Base-by-base conservation (phyloP, 2,329 filamentous ascomycete genomes). In the Fusarium sp. region DNA sequence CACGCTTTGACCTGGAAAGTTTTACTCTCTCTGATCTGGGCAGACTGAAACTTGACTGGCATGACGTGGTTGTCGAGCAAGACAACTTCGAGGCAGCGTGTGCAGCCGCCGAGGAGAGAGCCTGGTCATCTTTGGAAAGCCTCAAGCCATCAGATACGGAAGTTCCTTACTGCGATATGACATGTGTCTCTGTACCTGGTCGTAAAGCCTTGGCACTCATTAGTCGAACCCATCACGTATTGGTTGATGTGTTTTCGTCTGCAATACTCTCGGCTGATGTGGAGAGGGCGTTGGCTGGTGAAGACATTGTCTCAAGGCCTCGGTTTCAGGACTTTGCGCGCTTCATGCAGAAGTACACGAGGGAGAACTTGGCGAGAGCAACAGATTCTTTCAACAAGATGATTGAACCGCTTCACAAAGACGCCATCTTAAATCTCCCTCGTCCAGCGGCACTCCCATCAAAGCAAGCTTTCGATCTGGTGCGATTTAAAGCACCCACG, bases 341-440 rank as follows among this genome's bases (percentile, higher is more conserved):
- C 42, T 44, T 44, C 42, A 44, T 44, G 42, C 42, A 44, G 42
- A 44, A 44, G n/a, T 24, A 44, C 8, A 18, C 42, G 0, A 12
- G 1, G 11, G 42, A 44, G 42, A 44, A 44, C 0, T 1, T 44
- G 42, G 42, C 15, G 42, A 44, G n/a, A 17, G 42, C 42, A 18
- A 44, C 7, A 24, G n/a, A 44, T 12, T 1, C 42, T 24, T 44
- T 24, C 42, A 44, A 3, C 42, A 44, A 24, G 15, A 44, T 44
- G 42, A 44, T 44, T 24, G 10, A 44, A 24, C 11, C 42, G 10
- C 42, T 44, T 24, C 42, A 44, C 15, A 24, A 44, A 18, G n/a
- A 44, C 1, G 42, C 42, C n/a, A 0, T 24, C 0, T 5, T 44
- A 0, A 24, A 24, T 3, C 42, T 44, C n/a, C 42, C 42, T 24